Evolutionary conservation across 345 rosid genomes (phyloP), one percentile per base, ranked within the genome.

Genomic region (Anastatica hierochuntica): DNA sequence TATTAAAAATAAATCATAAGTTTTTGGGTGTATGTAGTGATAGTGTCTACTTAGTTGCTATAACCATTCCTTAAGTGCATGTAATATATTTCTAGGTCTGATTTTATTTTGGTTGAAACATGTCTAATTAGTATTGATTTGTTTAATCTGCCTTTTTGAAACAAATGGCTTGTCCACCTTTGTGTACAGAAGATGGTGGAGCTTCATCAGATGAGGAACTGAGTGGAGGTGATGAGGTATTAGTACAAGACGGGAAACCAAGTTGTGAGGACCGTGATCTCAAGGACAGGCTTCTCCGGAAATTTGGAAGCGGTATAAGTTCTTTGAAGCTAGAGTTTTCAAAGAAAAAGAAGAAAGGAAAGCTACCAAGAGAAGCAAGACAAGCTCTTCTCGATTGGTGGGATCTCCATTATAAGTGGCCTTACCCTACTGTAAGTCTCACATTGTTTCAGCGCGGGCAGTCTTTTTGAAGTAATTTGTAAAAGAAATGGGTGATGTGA

Each of bases 341-440:
- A 2, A 87, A 83, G 84, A 87, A 87, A 72, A 87, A 76, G 66
- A 87, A 87, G 82, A 87, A 87, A 68, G 96, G 89, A 15, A 87
- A 87, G 69, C 62, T 87, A 16, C 96, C 96, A 0, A 79, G 77
- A 67, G 96, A 87, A 64, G 89, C 96, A 23, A 73, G 94, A 57
- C 92, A 83, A 70, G 73, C 77, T 14, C 72, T 87, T 21, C 83
- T 83, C 3, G 79, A 75, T 20, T 87, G 96, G 96, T 87, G 96
- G 96, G 76, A 72, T 53, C 23, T 68, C 8, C 96, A 87, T 70
- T 77, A 81, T 62, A 83, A 83, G 44, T 87, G 96, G 96, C 96
- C 96, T 23, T 87, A 87, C 63, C 96, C 96, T 19, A 83, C 96
- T 35, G 96, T 83, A 74, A 66, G 60, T 26, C 41, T 20, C 33